Conservation (phyloP, 208 protist genomes). For the Trichomonas vaginalis region DNA sequence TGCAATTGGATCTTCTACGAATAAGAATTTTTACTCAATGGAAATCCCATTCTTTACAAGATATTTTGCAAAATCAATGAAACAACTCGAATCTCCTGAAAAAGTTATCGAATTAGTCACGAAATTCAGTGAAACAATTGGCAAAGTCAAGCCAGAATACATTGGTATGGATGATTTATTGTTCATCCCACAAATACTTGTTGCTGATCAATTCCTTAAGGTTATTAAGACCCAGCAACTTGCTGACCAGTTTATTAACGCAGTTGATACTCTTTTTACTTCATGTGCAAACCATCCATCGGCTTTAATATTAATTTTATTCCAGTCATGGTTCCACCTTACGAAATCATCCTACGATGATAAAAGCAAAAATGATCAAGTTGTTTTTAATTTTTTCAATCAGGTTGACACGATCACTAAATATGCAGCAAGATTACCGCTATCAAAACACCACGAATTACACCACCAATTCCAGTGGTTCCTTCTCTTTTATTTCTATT, state of each 20-base stretch:
- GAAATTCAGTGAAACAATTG: not conserved
- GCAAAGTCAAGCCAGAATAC: not conserved
- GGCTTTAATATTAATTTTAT: not conserved
- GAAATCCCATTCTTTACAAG: not conserved
- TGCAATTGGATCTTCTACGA: not conserved
- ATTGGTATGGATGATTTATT: not conserved
- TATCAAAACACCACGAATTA: not conserved
- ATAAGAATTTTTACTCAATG: not conserved
- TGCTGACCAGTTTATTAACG: not conserved
- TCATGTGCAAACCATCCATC: not conserved
- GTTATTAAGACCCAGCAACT: not conserved
- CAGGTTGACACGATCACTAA: not conserved
- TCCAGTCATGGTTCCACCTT: not conserved
- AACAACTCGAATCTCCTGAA: not conserved
- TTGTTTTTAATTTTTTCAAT: not conserved
- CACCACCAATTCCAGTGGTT: not conserved
- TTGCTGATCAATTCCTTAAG: not conserved
- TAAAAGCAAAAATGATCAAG: not conserved
- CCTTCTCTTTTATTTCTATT: not conserved
- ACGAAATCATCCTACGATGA: not conserved
- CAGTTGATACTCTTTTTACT: not conserved
- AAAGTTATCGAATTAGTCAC: not conserved
- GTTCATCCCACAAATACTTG: not conserved
- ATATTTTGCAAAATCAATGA: not conserved
- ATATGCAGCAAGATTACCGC: not conserved